These are phyloP conservation scores for Pachyrhizus erosus DNA, from an alignment of 306 rosid genomes.

Conservation along the genomic window DNA sequence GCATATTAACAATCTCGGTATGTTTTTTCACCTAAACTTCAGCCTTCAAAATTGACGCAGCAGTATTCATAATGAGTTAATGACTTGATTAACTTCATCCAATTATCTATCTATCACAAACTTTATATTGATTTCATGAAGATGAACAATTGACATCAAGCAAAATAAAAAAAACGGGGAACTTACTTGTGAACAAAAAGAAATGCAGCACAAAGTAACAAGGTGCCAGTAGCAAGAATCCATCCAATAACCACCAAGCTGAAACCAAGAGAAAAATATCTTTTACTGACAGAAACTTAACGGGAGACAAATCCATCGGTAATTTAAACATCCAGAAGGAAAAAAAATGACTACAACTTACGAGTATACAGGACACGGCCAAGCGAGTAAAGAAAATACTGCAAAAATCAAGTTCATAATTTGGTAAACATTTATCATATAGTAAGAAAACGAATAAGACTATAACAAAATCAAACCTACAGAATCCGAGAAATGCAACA, in stretches of 20 bases:
- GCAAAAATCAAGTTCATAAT: constrained; percentile 21
- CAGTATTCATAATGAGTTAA: too few relatives aligned
- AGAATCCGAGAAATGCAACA: constrained; percentile 64
- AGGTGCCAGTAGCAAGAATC: constrained; percentile 67
- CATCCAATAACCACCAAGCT: constrained; percentile 68
- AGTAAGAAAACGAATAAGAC: background rate
- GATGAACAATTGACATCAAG: background rate
- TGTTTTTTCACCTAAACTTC: too few relatives aligned
- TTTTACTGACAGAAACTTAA: constrained; percentile 9
- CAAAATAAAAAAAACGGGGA: constrained; percentile 1
- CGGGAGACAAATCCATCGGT: background rate
- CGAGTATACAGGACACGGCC: constrained; percentile 65
- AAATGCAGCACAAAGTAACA: constrained; percentile 65
- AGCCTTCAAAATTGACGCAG: too few relatives aligned
- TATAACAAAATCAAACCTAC: constrained; percentile 51
- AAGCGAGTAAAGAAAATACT: constrained; percentile 71
- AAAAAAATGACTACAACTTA: constrained; percentile 49
- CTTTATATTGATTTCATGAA: background rate
- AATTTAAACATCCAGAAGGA: background rate
- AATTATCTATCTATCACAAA: background rate
- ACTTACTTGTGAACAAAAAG: constrained; percentile 74
- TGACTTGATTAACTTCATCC: background rate
- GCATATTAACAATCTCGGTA: too few relatives aligned
- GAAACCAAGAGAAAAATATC: constrained; percentile 37
- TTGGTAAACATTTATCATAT: background rate